A percentile compares a stretch with the other conserved stretches of the same genome.
These are phyloP conservation scores for Letharia lupina DNA, from an alignment of 495 filamentous ascomycete genomes.

Conservation along the genomic window DNA sequence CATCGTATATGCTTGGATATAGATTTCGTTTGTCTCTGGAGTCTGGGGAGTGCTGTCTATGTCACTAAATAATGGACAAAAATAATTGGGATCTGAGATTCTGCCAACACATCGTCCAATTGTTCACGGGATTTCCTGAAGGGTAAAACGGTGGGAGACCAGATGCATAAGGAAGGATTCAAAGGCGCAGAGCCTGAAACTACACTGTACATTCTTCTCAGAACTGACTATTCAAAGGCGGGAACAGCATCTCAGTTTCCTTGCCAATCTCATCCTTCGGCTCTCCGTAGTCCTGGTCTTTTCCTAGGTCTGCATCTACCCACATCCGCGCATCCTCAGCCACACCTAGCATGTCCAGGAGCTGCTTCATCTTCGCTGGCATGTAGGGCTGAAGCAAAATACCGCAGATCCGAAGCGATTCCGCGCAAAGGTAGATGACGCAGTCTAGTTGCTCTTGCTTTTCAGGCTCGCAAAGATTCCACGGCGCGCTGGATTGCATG, in stretches of 20 bases:
- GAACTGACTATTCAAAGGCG: conserved; percentile 43
- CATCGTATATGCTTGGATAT: background rate
- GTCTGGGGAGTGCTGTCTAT: background rate
- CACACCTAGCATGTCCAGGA: conserved; percentile 75
- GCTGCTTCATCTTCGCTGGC: conserved; percentile 62
- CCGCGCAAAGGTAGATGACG: conserved; percentile 60
- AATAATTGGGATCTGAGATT: background rate
- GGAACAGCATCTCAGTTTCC: conserved; percentile 46
- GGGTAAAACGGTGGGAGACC: background rate
- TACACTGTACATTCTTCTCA: background rate
- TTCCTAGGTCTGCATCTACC: conserved; percentile 45
- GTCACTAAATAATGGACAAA: background rate
- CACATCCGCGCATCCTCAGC: conserved; percentile 47
- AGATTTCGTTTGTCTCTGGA: background rate
- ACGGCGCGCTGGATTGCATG: conserved; percentile 51
- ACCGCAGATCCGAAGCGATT: conserved; percentile 69
- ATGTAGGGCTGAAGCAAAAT: conserved; percentile 90
- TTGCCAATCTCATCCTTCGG: conserved; percentile 35
- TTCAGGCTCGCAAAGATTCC: conserved; percentile 34
- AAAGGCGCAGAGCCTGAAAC: background rate
- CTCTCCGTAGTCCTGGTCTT: conserved; percentile 61
- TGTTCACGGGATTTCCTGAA: background rate
- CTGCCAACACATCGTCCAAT: too few relatives aligned
- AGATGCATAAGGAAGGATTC: background rate
- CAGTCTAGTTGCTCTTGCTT: conserved; percentile 37